phyloP scores from a whole-genome alignment of 78 protist species.

The Capsaspora owczarzaki region DNA sequence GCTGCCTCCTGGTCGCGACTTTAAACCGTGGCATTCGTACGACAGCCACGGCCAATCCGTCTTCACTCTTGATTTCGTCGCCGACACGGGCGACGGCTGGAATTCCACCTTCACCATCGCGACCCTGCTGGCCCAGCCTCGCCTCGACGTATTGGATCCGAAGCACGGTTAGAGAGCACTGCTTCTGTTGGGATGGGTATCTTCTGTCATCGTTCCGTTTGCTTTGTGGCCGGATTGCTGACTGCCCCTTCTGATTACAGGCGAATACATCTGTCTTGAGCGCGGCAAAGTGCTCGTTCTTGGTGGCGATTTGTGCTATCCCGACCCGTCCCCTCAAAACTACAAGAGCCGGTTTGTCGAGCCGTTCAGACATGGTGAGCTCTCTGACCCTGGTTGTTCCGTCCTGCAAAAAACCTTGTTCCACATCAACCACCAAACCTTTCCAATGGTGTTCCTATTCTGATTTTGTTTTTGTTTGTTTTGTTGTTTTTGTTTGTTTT shows the following conservation, averaged over 20 bases:
- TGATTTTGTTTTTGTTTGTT: no score
- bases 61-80: not conserved
- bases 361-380: not conserved
- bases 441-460: no score
- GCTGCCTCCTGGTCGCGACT: not conserved
- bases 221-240: no score
- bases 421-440: no score
- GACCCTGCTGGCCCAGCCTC: not conserved
- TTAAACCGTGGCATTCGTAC: not conserved
- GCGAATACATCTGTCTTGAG: not conserved
- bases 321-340: not conserved
- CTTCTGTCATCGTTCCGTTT: no score
- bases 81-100: constrained; percentile 13
- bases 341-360: not conserved
- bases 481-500: no score
- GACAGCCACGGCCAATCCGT: not conserved
- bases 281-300: not conserved
- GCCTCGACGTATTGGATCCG: not conserved
- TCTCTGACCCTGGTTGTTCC: no score
- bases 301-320: not conserved
- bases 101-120: not conserved
- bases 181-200: no score
- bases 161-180: not conserved
- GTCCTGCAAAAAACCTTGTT: no score
- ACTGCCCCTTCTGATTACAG: no score